Evolutionary conservation across 768 basidiomycete genomes (phyloP).

Genomic region (Sutorius australiensis): DNA sequence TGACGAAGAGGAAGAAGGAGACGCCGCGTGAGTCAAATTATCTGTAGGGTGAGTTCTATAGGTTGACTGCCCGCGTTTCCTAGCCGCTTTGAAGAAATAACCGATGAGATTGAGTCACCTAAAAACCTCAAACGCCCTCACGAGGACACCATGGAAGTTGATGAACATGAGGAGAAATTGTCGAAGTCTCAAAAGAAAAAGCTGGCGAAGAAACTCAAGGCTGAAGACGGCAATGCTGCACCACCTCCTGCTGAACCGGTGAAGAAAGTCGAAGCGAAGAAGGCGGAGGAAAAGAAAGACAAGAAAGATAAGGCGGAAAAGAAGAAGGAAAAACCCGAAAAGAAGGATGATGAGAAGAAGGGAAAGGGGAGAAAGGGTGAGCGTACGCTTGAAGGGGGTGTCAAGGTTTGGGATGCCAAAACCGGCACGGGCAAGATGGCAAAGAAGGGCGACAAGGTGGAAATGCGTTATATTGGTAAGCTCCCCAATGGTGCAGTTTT

Average conservation of each 20-base stretch:
- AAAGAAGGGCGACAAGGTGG: slow-evolving; percentile 78
- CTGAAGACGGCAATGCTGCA: slow-evolving; percentile 45
- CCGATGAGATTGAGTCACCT: slow-evolving; percentile 32
- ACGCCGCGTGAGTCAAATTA: slow-evolving; percentile 37
- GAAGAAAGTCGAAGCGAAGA: slow-evolving; percentile 22
- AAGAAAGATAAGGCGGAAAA: slow-evolving; percentile 29
- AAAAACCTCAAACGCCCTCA: slow-evolving; percentile 67
- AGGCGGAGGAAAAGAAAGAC: slow-evolving; percentile 40
- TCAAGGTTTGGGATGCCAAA: slow-evolving; percentile 75
- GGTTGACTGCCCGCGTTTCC: not conserved
- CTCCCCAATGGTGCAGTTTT: slow-evolving; percentile 71
- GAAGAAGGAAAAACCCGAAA: slow-evolving; percentile 34
- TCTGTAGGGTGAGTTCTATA: not conserved
- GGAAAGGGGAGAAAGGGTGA: slow-evolving; percentile 27
- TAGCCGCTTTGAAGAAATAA: slow-evolving; percentile 72
- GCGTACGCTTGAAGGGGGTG: slow-evolving; percentile 56
- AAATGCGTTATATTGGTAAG: slow-evolving; percentile 94
- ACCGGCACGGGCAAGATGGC: slow-evolving; percentile 80
- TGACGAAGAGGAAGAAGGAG: slow-evolving; percentile 38
- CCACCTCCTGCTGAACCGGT: slow-evolving; percentile 22
- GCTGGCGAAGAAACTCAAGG: slow-evolving; percentile 70
- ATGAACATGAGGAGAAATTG: slow-evolving; percentile 35
- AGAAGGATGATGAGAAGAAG: slow-evolving; percentile 29
- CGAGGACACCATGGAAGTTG: slow-evolving; percentile 51
- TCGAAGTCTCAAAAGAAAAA: slow-evolving; percentile 59